Base-by-base conservation (phyloP, 768 basidiomycete species). In the Pleurotus pulmonarius region DNA sequence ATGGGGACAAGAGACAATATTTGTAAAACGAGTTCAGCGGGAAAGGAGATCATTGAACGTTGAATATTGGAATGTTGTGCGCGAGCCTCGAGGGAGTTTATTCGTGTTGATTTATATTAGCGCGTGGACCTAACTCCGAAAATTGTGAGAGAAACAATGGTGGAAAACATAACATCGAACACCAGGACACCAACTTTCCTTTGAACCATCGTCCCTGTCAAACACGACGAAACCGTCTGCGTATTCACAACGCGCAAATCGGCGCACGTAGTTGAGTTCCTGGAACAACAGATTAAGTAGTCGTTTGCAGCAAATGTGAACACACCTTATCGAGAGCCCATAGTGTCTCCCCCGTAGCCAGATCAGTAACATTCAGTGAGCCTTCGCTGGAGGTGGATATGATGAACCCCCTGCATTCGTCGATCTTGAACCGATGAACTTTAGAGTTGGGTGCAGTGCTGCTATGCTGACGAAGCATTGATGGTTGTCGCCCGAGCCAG, bases 381-480 rank as follows among this genome's bases (percentile, higher is more conserved):
- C 88, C 88, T 8, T 59, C 57, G 5, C 66, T 65, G 43, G 73
- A 73, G 0, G 88, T 90, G 3, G 79, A 78, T 41, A 92, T 80
- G 49, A 87, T 70, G 20, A 86, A 74, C 3, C 83, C 81, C 8
- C 73, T 75, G 29, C 74, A 68, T 61, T 88, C 82, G 56, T 93
- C 91, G 18, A 88, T 78, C 69, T 92, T 92, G 70, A 92, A 83
- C 5, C 88, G 82, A 68, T 92, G 88, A 0, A 88, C 83, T 65
- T 62, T 34, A 12, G 29, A 34, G 29, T 34, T 34, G 7, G 29
- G 22, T 60, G 59, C 18, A 77, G 73, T 5, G 73, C 61, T 16
- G 16, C 64, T 59, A 38, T 79, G 67, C n/a, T 69, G 57, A 18
- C 67, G 75, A 12, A 71, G 63, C 3, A 60, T 59, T 9, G 81